These are phyloP conservation scores for Mycena sp. DNA, from an alignment of 1,284 basidiomycete species.

Conservation along the genomic window DNA sequence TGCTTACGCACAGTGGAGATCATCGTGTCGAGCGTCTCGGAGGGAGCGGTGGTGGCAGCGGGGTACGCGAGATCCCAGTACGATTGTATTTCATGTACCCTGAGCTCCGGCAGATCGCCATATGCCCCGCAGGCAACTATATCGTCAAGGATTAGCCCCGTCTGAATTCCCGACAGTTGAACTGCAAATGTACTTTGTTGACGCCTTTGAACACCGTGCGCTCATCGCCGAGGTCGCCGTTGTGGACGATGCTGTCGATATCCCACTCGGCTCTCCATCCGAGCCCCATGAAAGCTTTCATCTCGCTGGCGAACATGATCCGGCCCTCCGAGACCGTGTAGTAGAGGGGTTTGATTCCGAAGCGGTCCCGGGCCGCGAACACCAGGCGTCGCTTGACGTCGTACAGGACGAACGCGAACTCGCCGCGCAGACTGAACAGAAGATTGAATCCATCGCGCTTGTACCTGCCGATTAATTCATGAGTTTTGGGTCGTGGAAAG, in stretches of 20 bases:
- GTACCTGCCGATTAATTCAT: conserved; percentile 4
- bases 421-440: conserved; percentile 22
- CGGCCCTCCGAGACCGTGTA: conserved; percentile 32
- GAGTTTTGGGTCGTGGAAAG: not conserved
- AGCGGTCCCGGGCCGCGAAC: conserved; percentile 34
- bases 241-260: conserved; percentile 32
- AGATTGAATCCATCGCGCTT: conserved; percentile 15
- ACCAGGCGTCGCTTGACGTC: conserved; percentile 24
- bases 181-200: not conserved
- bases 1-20: conserved; percentile 2
- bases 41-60: not conserved
- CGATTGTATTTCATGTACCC: conserved; percentile 9
- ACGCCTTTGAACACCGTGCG: conserved; percentile 32
- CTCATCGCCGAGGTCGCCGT: conserved; percentile 31
- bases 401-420: too few relatives aligned
- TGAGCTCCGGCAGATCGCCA: conserved; percentile 1
- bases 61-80: conserved; percentile 23
- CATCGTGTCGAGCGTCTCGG: conserved; percentile 2
- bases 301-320: conserved; percentile 33
- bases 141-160: not conserved
- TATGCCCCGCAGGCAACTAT: conserved; percentile 17
- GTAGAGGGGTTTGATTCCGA: conserved; percentile 36
- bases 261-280: conserved; percentile 37
- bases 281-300: conserved; percentile 28
- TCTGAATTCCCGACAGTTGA: not conserved